Conservation (phyloP, 2,329 filamentous ascomycete species). For the Fusarium sp. region DNA sequence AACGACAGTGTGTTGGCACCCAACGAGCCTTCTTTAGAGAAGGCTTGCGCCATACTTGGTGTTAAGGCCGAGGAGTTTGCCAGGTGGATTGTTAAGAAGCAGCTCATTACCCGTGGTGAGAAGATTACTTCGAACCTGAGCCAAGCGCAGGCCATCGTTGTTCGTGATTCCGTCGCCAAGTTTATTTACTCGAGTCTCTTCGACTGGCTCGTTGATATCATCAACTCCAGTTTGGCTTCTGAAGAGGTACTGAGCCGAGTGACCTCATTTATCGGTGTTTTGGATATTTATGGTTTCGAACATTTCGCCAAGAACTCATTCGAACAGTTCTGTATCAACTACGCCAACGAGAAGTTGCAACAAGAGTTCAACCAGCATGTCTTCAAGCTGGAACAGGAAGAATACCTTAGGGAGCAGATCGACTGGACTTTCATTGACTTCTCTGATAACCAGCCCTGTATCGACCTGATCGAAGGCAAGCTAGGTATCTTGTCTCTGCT, state of each 20-base stretch:
- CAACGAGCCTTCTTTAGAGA: conserved; percentile 83
- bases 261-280: conserved; percentile 92
- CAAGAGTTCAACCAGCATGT: conserved; percentile 99
- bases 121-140: conserved; percentile 97
- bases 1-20: conserved; percentile 87
- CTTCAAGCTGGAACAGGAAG: conserved; percentile 98
- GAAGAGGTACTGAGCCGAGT: conserved; percentile 87
- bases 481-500: conserved; percentile 91
- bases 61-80: conserved; percentile 89
- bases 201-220: conserved; percentile 98
- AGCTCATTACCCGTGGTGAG: conserved; percentile 93
- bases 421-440: conserved; percentile 99
- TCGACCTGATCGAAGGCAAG: conserved; percentile 97
- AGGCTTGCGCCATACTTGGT: conserved; percentile 86
- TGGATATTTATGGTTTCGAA: conserved; percentile 99
- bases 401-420: conserved; percentile 95
- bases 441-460: conserved; percentile 98
- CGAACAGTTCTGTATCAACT: conserved; percentile 99
- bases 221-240: conserved; percentile 90
- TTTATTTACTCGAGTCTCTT: conserved; percentile 99
- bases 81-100: conserved; percentile 99
- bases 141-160: conserved; percentile 91
- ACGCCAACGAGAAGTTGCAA: conserved; percentile 98
- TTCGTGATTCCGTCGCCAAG: conserved; percentile 97
- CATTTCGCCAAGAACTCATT: conserved; percentile 99